Evolutionary conservation across 768 basidiomycete species (phyloP).

Genomic region (Daedaleopsis sinensis): DNA sequence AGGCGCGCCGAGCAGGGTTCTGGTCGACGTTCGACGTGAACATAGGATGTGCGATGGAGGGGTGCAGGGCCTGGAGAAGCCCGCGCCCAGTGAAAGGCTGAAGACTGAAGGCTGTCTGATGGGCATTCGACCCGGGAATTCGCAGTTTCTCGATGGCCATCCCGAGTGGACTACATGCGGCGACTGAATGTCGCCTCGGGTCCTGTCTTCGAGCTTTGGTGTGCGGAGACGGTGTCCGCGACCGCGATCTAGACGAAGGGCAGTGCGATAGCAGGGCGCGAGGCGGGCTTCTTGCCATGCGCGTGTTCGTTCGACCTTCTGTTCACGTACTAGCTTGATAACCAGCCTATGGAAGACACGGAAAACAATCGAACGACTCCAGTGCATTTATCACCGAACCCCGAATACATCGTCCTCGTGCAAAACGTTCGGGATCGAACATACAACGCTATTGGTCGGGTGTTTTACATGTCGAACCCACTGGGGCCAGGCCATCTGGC

Average conservation of each 20-base stretch:
- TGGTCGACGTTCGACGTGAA: background rate
- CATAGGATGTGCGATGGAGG: background rate
- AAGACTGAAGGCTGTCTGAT: background rate
- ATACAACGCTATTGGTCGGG: background rate
- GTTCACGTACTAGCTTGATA: background rate
- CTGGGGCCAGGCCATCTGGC: conserved; percentile 2
- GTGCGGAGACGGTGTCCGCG: background rate
- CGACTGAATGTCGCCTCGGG: background rate
- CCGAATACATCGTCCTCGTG: background rate
- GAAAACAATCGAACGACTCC: background rate
- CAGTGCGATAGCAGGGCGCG: background rate
- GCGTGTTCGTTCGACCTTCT: background rate
- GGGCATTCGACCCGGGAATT: background rate
- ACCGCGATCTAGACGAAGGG: background rate
- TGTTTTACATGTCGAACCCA: background rate
- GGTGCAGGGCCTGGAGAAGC: background rate
- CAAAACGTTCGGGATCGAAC: background rate
- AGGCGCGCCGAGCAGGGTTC: background rate
- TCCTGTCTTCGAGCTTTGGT: background rate
- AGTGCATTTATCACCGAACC: background rate
- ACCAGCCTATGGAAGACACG: background rate
- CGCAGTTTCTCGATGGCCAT: background rate
- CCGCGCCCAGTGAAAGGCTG: background rate
- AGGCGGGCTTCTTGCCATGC: background rate
- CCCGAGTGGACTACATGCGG: background rate